phyloP scores from a whole-genome alignment of 768 basidiomycete genomes.

The Rhodotorula babjevae region DNA sequence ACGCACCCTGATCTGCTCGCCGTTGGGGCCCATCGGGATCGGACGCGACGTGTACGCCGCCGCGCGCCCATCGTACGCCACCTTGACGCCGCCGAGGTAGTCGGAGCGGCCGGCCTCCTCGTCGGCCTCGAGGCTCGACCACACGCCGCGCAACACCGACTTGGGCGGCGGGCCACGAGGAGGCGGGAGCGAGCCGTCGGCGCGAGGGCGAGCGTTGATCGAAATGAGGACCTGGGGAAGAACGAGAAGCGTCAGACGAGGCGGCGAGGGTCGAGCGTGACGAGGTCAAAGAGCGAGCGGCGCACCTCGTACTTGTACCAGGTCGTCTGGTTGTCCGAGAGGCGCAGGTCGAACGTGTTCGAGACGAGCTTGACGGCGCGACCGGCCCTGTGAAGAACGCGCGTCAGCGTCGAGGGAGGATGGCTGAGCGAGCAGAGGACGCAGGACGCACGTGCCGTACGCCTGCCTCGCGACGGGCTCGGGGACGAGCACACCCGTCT shows the following conservation, averaged over 20 bases:
- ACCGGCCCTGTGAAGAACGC: background rate
- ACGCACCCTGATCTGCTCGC: background rate
- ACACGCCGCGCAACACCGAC: background rate
- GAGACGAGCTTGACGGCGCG: background rate
- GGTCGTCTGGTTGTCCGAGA: background rate
- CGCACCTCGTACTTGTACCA: constrained; percentile 30
- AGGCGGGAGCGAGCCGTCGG: background rate
- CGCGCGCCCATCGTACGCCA: constrained; percentile 3
- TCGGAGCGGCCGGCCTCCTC: background rate
- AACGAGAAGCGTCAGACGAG: too few relatives aligned
- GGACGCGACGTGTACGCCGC: constrained; percentile 3
- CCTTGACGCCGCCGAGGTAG: background rate
- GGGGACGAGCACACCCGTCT: background rate
- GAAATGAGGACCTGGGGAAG: constrained; percentile 10
- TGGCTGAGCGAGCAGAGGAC: background rate
- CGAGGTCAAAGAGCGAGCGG: too few relatives aligned
- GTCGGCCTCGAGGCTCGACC: background rate
- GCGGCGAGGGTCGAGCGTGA: background rate
- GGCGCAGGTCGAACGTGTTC: background rate
- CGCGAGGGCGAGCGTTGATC: background rate
- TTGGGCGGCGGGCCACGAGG: constrained; percentile 4
- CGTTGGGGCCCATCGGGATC: background rate
- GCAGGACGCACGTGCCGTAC: background rate
- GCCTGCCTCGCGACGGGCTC: background rate
- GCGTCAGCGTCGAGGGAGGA: background rate